Evolutionary conservation across 2,329 filamentous ascomycete genomes (phyloP), one percentile per base, ranked within the genome.

Genomic region (Ascochyta viciae-villosae): DNA sequence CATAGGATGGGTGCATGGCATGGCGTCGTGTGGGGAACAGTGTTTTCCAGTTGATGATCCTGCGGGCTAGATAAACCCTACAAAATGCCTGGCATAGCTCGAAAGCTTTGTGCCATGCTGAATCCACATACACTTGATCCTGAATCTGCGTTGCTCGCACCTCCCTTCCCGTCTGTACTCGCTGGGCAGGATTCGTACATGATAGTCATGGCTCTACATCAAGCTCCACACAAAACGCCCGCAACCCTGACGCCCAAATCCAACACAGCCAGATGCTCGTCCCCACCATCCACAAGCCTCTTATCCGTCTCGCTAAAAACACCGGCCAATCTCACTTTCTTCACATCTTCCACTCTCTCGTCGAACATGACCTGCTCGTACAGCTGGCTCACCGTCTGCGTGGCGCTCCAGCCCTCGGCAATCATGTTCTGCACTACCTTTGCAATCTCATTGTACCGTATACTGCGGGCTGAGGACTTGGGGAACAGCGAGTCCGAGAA

Each of bases 301-400:
- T 98, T 98, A 73, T 99, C 95, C 26, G 94, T 84, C 75, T 98
- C 93, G 0, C 93, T 97, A 72, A 99, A 99, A 3, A 94, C 82
- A 60, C 91, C 82, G 43, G 94, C 89, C 56, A 99, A 94, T 74
- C 89, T 89, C 72, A 94, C 96, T 80, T 99, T 99, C 71, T 96
- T 90, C 12, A 86, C 77, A 70, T 97, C 92, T 0, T 87, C 86
- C 23, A 97, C 88, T 7, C 87, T 83, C 74, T 98, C 95, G 70
- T 96, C 92, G 71, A 86, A 91, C 26, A 96, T 85, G 34, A 98
- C 80, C 24, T 85, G 82, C 76, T 95, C 89, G 71, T 97, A 98
- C 38, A 96, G 80, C 83, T 96, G 92, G 16, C 85, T 81, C 34
- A 98, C 83, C 24, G 97, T 86, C 77, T 98, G 95, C 6, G 88